Percentiles rank a stretch among this genome's conserved stretches.
phyloP scores from a whole-genome alignment of 1,284 basidiomycete genomes.

The Golubevia pallescens region DNA sequence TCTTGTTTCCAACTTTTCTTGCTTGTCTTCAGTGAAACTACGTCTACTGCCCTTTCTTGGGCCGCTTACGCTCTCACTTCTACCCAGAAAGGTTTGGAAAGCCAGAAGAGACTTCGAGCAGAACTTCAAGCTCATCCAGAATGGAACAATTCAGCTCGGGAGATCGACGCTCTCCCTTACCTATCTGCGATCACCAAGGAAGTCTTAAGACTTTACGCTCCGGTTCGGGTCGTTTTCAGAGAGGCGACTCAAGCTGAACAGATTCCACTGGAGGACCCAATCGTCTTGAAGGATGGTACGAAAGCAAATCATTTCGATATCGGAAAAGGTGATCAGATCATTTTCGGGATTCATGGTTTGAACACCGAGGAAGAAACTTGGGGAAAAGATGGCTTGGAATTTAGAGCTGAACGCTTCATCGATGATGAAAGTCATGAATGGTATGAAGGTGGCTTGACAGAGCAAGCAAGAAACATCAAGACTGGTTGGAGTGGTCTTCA shows the following conservation, averaged over 20 bases:
- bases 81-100: not conserved
- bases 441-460: not conserved
- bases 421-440: not conserved
- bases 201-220: not conserved
- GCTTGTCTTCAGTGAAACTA: no score
- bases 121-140: not conserved
- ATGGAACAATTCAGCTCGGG: conserved; percentile 1
- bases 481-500: conserved; percentile 3
- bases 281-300: not conserved
- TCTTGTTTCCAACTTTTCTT: no score
- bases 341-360: not conserved
- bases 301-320: not conserved
- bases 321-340: not conserved
- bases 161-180: conserved; percentile 3
- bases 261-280: not conserved
- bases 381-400: conserved; percentile 6
- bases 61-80: conserved; percentile 1
- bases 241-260: not conserved
- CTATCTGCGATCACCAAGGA: conserved; percentile 5
- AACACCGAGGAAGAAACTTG: conserved; percentile 1
- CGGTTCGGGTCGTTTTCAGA: not conserved
- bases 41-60: conserved; percentile 1
- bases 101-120: not conserved
- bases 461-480: not conserved
- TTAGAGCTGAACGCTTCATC: conserved; percentile 2